Evolutionary conservation across 352 stramenopile genomes (phyloP), one percentile per base, ranked within the genome.

Genomic region (Globisporangium polare): DNA sequence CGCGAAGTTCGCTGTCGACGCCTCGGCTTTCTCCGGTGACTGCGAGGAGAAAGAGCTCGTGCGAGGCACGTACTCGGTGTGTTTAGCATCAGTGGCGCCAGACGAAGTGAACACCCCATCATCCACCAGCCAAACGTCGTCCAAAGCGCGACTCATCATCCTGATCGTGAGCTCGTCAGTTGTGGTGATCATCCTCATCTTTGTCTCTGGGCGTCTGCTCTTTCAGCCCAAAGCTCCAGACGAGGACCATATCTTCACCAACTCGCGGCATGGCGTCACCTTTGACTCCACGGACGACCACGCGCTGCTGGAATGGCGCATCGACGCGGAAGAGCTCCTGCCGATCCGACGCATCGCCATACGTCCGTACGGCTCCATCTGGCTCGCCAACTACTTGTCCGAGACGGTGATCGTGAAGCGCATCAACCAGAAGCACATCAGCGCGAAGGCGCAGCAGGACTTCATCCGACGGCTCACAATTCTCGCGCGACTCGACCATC

Each of bases 391-490:
- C 60, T 66, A 57, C 20, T 18, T 51, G 17, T 60, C 60, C 8
- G 60, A 60, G 43, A 66, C 60, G 0, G 60, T 66, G 22, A 52
- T 66, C 42, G 60, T 66, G 52, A 66, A 66, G 60, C 60, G 60
- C 18, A 66, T 66, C 60, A 60, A 66, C 35, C 60, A 66, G 33
- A 66, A 66, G 60, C 60, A 60, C 29, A 66, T 66, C 53, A 66
- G 60, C 20, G 60, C 60, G 1, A 43, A 50, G 5, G 60, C 43
- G 66, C 65, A 37, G 24, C 55, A 8, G 53, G 58, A 9, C 62
- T 94, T 96, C 59, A 57, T 90, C 13, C 71, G 75, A 13, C 84
- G 94, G 31, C 88, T 96, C 51, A 75, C 76, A 37, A 78, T 91
- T 51, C 66, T 93, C 22, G 77, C 67, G 2, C 69, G 69, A 0